Conservation (phyloP, 768 basidiomycete genomes). For the Galerina marginata region DNA sequence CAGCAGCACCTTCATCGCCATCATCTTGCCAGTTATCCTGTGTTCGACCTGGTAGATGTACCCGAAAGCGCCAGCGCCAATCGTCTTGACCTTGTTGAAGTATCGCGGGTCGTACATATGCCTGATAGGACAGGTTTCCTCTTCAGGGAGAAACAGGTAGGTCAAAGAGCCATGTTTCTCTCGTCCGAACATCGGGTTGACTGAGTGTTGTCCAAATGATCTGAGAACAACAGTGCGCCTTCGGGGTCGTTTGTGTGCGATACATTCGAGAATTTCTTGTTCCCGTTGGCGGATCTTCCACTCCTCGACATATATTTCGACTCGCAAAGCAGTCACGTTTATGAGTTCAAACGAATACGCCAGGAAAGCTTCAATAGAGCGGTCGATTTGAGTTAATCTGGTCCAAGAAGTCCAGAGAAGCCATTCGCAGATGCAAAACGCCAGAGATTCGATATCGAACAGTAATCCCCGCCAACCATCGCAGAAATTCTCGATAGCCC, state of each 20-base stretch:
- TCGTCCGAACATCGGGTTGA: slow-evolving; percentile 3
- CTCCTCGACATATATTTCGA: neutral
- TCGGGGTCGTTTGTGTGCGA: neutral
- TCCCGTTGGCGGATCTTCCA: slow-evolving; percentile 1
- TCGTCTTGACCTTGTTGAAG: slow-evolving; percentile 15
- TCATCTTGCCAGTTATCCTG: slow-evolving; percentile 20
- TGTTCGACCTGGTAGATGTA: slow-evolving; percentile 19
- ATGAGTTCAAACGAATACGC: neutral
- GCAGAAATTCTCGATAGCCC: neutral
- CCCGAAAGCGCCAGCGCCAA: slow-evolving; percentile 24
- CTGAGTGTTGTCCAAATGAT: slow-evolving; percentile 2
- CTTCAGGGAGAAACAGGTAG: slow-evolving; percentile 20
- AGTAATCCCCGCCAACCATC: neutral
- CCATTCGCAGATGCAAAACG: neutral
- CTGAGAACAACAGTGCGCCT: neutral
- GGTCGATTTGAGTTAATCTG: neutral
- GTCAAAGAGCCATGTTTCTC: neutral
- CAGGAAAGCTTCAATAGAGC: neutral
- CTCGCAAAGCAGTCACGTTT: neutral
- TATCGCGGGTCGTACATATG: slow-evolving; percentile 19
- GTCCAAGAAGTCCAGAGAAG: neutral
- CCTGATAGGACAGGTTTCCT: neutral
- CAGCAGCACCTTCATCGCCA: slow-evolving; percentile 22
- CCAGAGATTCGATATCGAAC: neutral
- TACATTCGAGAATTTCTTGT: neutral